Evolutionary conservation across 2,329 filamentous ascomycete genomes (phyloP).

Genomic region (Sporothrix euskadiensis): DNA sequence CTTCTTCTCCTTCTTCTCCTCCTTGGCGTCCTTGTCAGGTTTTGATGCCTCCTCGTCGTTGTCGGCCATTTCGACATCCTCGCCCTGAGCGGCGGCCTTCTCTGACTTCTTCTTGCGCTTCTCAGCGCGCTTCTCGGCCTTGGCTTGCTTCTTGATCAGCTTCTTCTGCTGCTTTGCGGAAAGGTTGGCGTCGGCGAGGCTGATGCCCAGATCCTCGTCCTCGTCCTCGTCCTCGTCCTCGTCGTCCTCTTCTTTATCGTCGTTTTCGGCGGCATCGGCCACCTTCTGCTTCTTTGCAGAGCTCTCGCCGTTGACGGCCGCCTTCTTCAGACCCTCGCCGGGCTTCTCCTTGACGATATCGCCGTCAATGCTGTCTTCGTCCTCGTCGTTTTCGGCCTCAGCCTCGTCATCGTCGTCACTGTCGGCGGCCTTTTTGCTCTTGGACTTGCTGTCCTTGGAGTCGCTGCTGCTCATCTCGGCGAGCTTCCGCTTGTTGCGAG

Average conservation of each 20-base stretch:
- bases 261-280: conserved; percentile 27
- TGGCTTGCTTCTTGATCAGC: conserved; percentile 53
- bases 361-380: conserved; percentile 51
- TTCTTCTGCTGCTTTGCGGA: conserved; percentile 54
- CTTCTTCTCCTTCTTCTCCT: conserved; percentile 35
- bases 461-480: conserved; percentile 54
- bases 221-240: conserved; percentile 28
- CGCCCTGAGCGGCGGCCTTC: not conserved
- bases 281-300: conserved; percentile 53
- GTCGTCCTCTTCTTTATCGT: not conserved
- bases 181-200: conserved; percentile 34
- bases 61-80: not conserved
- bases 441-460: not conserved
- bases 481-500: conserved; percentile 76
- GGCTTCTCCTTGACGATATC: conserved; percentile 60
- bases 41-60: conserved; percentile 15
- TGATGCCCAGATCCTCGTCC: conserved; percentile 33
- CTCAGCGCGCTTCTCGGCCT: conserved; percentile 52
- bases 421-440: conserved; percentile 16
- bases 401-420: conserved; percentile 41
- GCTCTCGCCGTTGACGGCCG: conserved; percentile 46
- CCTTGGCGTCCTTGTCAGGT: conserved; percentile 32
- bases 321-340: conserved; percentile 61
- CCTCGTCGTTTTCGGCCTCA: conserved; percentile 46
- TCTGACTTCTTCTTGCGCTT: conserved; percentile 47